Evolutionary conservation across 108 stramenopile genomes (phyloP).

Genomic region (Schizochytrium sp.): DNA sequence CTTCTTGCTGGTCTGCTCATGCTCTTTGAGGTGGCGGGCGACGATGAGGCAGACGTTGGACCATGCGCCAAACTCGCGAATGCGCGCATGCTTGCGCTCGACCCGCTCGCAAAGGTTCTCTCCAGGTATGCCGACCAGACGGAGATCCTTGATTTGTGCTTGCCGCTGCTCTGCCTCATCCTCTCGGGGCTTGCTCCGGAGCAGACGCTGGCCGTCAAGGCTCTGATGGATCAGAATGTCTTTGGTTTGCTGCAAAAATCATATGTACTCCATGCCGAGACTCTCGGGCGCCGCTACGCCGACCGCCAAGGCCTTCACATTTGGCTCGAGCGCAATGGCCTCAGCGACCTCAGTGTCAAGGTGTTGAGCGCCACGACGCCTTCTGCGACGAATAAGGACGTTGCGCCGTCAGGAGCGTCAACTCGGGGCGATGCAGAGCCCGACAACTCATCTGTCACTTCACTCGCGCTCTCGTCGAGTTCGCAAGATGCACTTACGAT

Average conservation of each 20-base stretch:
- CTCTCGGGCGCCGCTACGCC: not conserved
- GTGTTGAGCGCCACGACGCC: not conserved
- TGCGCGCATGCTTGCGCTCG: not conserved
- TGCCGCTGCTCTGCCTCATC: not conserved
- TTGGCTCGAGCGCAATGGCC: slow-evolving; percentile 4
- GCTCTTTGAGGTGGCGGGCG: not conserved
- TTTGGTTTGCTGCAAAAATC: not conserved
- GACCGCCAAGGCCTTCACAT: not conserved
- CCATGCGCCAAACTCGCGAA: not conserved
- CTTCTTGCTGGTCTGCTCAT: not conserved
- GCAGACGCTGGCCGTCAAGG: not conserved
- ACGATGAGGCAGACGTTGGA: not conserved
- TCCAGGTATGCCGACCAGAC: not conserved
- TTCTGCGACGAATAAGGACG: not conserved
- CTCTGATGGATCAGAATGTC: not conserved
- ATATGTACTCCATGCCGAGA: not conserved
- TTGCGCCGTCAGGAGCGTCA: not conserved
- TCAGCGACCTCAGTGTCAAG: slow-evolving; percentile 13
- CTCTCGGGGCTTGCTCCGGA: not conserved
- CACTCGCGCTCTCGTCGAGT: not conserved
- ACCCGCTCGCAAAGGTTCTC: not conserved
- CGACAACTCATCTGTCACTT: not conserved
- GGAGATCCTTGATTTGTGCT: not conserved
- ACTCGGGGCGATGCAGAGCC: not conserved
- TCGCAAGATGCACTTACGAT: not conserved